These are phyloP conservation scores for Wallacemonas sp. DNA, from an alignment of 208 protist species.

Conservation along the genomic window DNA sequence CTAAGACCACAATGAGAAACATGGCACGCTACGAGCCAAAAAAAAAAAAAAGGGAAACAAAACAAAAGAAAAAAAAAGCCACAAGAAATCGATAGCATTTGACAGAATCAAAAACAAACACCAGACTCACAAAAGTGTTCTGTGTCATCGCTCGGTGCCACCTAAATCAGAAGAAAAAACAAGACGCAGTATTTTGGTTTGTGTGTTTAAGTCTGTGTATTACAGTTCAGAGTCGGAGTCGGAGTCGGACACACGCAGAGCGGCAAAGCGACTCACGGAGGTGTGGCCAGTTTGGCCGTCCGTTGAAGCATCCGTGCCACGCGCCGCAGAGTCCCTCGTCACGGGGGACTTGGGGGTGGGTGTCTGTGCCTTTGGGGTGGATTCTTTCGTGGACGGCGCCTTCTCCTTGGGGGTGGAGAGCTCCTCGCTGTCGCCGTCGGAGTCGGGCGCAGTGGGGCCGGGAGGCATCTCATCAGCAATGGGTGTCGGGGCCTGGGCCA, in stretches of 20 bases:
- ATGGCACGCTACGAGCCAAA: slow-evolving; percentile 6
- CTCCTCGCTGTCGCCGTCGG: neutral
- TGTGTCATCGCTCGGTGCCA: no score
- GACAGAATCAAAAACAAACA: no score
- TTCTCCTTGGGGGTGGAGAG: slow-evolving; percentile 6
- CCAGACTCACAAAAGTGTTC: no score
- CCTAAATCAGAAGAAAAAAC: no score
- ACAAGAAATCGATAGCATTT: no score
- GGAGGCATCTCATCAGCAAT: neutral
- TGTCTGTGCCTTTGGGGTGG: neutral
- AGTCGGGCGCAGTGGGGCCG: neutral
- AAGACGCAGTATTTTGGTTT: neutral
- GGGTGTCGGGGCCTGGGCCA: neutral
- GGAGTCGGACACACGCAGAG: slow-evolving; percentile 4
- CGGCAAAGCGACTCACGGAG: slow-evolving; percentile 5
- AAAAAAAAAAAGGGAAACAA: slow-evolving; percentile 7
- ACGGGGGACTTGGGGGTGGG: neutral
- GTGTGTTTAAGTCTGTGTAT: neutral
- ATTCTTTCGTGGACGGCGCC: neutral
- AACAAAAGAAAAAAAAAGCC: slow-evolving; percentile 9
- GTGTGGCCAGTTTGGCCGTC: no score
- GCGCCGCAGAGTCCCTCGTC: no score
- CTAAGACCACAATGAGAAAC: neutral
- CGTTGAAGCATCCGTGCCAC: no score
- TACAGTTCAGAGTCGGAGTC: slow-evolving; percentile 4